A percentile compares a stretch with the other conserved stretches of the same genome.
phyloP scores from a whole-genome alignment of 495 filamentous ascomycete species.

The Tuber borchii region DNA sequence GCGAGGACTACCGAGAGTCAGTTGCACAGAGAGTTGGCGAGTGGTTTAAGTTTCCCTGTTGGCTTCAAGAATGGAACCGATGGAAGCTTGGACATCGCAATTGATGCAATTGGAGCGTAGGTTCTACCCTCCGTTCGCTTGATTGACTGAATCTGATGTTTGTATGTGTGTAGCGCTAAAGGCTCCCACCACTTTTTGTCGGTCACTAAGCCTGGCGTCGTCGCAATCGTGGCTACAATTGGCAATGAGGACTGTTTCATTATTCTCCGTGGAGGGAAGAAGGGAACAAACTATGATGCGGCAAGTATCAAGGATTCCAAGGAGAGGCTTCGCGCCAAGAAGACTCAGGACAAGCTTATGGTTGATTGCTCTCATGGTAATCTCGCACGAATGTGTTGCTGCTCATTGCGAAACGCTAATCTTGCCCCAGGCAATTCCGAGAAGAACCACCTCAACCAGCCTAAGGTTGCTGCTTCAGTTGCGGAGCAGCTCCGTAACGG shows the following conservation, averaged over 20 bases:
- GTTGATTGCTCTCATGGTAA: conserved; percentile 87
- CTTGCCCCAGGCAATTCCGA: conserved; percentile 66
- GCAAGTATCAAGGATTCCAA: conserved; percentile 73
- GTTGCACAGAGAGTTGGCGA: conserved; percentile 89
- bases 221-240: conserved; percentile 88
- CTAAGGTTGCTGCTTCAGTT: conserved; percentile 77
- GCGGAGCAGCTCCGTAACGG: conserved; percentile 77
- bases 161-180: conserved; percentile 51
- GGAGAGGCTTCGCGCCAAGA: conserved; percentile 58
- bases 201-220: conserved; percentile 94
- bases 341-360: conserved; percentile 73
- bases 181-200: conserved; percentile 97
- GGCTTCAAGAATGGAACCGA: conserved; percentile 99
- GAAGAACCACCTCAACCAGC: conserved; percentile 96
- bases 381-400: neutral
- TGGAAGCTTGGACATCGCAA: conserved; percentile 77
- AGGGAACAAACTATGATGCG: conserved; percentile 88
- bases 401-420: neutral
- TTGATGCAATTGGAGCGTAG: conserved; percentile 86
- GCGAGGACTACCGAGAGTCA: conserved; percentile 94
- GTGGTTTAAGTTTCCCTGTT: conserved; percentile 90
- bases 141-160: conserved; percentile 7
- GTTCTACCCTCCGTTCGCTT: conserved; percentile 10
- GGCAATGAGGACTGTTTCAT: conserved; percentile 99
- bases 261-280: conserved; percentile 88